Evolutionary conservation across 2,329 filamentous ascomycete genomes (phyloP).

Genomic region (Exophiala viscosa): DNA sequence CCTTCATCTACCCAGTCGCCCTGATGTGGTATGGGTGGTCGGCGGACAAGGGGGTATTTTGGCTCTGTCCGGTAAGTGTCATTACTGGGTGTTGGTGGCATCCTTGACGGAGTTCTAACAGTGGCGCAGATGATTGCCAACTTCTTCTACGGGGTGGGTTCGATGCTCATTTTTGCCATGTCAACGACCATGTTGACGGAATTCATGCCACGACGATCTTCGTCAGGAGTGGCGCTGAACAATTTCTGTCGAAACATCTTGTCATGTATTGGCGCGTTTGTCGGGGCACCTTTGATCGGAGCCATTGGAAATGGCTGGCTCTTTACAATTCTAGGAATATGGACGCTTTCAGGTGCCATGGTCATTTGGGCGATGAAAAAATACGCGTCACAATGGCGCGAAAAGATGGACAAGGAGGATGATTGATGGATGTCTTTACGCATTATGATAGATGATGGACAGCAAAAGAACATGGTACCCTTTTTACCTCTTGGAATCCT

Average conservation of each 20-base stretch:
- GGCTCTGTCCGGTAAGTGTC: conserved; percentile 55
- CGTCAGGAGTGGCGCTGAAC: conserved; percentile 66
- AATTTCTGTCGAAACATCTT: conserved; percentile 79
- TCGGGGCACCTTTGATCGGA: conserved; percentile 66
- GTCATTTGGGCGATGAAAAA: conserved; percentile 56
- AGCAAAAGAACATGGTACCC: no score
- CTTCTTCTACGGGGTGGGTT: conserved; percentile 71
- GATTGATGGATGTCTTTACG: background rate
- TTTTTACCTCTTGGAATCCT: no score
- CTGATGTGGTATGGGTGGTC: conserved; percentile 78
- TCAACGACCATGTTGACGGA: conserved; percentile 81
- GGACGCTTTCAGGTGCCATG: conserved; percentile 57
- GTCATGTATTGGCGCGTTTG: conserved; percentile 65
- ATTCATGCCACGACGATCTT: conserved; percentile 70
- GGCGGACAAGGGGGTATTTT: conserved; percentile 59
- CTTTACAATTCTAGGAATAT: conserved; percentile 59
- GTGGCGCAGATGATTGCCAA: conserved; percentile 54
- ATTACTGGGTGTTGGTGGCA: no score
- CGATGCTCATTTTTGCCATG: conserved; percentile 73
- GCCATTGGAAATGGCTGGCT: conserved; percentile 73
- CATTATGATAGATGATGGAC: background rate
- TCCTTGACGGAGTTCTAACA: no score
- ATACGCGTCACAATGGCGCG: conserved; percentile 27
- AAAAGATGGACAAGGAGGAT: conserved; percentile 25
- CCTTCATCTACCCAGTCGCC: conserved; percentile 64